Conservation (phyloP, 208 protist genomes). For the Acanthamoeba sp. region DNA sequence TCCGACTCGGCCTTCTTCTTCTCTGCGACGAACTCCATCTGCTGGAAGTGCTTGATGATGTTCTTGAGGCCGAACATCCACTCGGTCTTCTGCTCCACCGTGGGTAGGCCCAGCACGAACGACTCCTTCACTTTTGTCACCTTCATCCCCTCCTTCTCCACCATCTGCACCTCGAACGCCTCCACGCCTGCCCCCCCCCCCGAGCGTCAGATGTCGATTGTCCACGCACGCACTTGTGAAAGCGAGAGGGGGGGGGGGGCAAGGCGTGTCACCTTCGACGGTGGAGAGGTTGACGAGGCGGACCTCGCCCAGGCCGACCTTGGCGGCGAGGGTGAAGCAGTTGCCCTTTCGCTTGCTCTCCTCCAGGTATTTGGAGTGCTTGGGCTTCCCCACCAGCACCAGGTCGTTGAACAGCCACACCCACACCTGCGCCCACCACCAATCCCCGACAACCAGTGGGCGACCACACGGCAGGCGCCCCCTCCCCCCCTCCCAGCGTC, state of each 20-base stretch:
- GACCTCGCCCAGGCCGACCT: neutral
- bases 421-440: neutral
- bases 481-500: too few relatives aligned
- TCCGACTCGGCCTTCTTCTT: constrained; percentile 11
- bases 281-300: constrained; percentile 13
- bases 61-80: constrained; percentile 57
- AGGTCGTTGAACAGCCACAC: constrained; percentile 45
- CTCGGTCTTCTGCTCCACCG: constrained; percentile 32
- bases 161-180: constrained; percentile 23
- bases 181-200: neutral
- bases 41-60: constrained; percentile 54
- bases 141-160: constrained; percentile 32
- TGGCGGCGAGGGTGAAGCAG: neutral
- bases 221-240: too few relatives aligned
- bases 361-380: constrained; percentile 1
- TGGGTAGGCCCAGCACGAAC: neutral
- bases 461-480: too few relatives aligned
- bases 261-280: constrained; percentile 1
- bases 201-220: neutral
- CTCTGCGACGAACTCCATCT: constrained; percentile 19
- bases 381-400: neutral
- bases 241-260: too few relatives aligned
- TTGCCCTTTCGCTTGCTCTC: constrained; percentile 2
- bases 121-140: constrained; percentile 29
- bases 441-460: too few relatives aligned